These are phyloP conservation scores for Solanum pinnatisectum DNA, from an alignment of 257 asterid genomes.

Conservation along the genomic window DNA sequence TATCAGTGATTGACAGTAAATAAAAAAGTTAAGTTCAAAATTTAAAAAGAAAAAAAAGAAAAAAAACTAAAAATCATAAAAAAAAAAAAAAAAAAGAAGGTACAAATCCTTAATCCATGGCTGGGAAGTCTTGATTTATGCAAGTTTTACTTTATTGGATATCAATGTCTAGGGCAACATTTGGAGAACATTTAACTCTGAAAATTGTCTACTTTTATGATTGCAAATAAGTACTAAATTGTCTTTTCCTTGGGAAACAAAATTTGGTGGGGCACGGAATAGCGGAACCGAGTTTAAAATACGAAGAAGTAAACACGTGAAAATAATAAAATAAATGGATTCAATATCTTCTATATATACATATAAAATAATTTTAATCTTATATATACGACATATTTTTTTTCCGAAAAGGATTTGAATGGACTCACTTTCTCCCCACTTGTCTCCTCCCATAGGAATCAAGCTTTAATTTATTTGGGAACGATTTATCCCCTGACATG, in stretches of 20 bases:
- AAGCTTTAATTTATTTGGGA: neutral
- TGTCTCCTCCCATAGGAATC: neutral
- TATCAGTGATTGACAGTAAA: neutral
- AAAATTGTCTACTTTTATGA: neutral
- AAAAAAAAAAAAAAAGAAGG: neutral
- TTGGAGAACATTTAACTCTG: neutral
- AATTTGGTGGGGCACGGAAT: neutral
- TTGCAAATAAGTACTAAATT: neutral
- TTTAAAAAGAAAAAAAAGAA: neutral
- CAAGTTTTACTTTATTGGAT: neutral
- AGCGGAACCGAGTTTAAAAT: rapidly evolving
- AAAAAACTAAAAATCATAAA: neutral
- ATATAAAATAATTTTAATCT: no score
- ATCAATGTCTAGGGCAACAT: neutral
- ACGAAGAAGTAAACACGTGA: neutral
- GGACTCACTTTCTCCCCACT: neutral
- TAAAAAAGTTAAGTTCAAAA: neutral
- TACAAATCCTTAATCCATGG: neutral
- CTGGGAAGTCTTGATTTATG: neutral
- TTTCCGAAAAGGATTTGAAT: no score
- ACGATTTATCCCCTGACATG: neutral
- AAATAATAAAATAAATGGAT: neutral
- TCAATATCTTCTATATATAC: neutral
- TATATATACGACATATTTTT: no score
- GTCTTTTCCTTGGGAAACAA: neutral